Evolutionary conservation across 1,284 basidiomycete genomes (phyloP).

Genomic region (Boletus sp.): DNA sequence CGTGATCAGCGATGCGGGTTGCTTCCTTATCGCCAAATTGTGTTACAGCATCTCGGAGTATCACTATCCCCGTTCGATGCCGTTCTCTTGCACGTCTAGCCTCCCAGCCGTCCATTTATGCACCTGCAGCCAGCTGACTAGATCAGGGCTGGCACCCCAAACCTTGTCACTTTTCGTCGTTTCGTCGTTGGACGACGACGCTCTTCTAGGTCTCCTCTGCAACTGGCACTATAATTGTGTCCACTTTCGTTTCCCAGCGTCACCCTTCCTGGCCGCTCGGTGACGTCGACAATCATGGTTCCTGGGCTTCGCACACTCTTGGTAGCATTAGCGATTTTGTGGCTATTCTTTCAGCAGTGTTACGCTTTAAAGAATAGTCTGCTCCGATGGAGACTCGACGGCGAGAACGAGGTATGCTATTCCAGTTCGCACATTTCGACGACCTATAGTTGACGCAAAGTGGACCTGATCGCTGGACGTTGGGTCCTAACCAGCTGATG

Average conservation of each 20-base stretch:
- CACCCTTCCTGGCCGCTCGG: background rate
- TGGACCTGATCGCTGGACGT: background rate
- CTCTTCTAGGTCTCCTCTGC: background rate
- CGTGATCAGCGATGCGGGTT: background rate
- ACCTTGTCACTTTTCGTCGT: background rate
- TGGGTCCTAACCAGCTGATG: background rate
- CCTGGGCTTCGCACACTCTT: constrained; percentile 1
- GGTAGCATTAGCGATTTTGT: background rate
- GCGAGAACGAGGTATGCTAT: constrained; percentile 4
- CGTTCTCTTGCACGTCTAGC: background rate
- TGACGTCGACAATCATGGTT: constrained; percentile 8
- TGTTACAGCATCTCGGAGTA: background rate
- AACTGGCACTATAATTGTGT: background rate
- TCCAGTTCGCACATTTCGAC: background rate
- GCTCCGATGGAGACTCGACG: background rate
- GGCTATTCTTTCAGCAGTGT: constrained; percentile 5
- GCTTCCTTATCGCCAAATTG: background rate
- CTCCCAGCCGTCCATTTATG: background rate
- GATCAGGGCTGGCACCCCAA: constrained; percentile 5
- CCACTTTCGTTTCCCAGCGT: background rate
- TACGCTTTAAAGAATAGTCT: background rate
- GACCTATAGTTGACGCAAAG: constrained; percentile 1
- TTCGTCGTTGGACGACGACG: background rate
- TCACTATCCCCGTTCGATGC: background rate
- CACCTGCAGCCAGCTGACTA: background rate